Percentiles rank a stretch among this genome's conserved stretches.
Evolutionary conservation across 2,329 filamentous ascomycete genomes (phyloP).

Genomic region (Xylariaceae sp.): DNA sequence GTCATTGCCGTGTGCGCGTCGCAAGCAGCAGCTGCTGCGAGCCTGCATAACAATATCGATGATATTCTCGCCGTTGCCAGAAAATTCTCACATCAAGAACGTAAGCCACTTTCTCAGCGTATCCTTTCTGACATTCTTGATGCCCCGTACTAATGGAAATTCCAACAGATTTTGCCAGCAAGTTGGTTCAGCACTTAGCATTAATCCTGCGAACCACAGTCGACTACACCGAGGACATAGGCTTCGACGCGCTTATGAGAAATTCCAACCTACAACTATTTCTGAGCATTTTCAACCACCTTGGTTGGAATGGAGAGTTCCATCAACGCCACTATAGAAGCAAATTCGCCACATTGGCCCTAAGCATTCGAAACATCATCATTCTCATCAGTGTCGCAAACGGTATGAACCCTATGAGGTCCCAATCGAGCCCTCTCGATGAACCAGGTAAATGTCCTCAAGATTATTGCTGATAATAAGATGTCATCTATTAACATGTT

Average conservation of each 20-base stretch:
- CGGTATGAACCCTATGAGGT: constrained; percentile 52
- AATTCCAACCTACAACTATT: constrained; percentile 71
- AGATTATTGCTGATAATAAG: constrained; percentile 1
- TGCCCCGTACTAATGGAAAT: too few species aligned
- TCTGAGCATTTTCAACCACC: constrained; percentile 72
- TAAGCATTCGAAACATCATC: constrained; percentile 71
- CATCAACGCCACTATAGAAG: constrained; percentile 61
- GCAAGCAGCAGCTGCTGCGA: constrained; percentile 43
- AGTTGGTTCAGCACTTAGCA: constrained; percentile 64
- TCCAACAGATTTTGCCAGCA: constrained; percentile 55
- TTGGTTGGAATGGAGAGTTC: constrained; percentile 67
- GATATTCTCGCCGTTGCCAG: constrained; percentile 69
- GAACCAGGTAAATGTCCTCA: constrained; percentile 51
- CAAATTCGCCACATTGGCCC: constrained; percentile 69
- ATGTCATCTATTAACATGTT: constrained; percentile 12
- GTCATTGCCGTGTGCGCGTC: constrained; percentile 60
- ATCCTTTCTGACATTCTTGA: constrained; percentile 2
- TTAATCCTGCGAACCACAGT: constrained; percentile 67
- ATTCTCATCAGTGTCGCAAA: constrained; percentile 62
- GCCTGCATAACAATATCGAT: constrained; percentile 54
- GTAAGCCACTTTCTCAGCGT: constrained; percentile 24
- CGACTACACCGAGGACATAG: constrained; percentile 75
- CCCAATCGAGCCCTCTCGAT: constrained; percentile 56
- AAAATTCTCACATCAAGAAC: constrained; percentile 38
- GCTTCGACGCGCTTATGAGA: constrained; percentile 67